Percentiles rank a stretch among this genome's conserved stretches.
phyloP scores from a whole-genome alignment of 2,329 filamentous ascomycete genomes.

The Blastomyces gilchristii region DNA sequence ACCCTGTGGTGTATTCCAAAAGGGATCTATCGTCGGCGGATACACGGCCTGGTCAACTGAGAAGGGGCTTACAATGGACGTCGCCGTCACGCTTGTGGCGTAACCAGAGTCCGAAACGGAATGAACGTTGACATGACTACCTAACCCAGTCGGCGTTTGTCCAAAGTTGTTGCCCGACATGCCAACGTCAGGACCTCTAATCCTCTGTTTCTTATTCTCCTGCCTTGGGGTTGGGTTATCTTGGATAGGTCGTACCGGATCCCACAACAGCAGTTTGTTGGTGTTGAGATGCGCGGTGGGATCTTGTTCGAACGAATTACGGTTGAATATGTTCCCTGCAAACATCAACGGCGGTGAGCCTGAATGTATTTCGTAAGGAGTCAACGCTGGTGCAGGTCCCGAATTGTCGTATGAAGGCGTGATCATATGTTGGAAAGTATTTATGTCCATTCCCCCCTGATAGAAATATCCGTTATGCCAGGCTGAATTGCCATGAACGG shows the following conservation, averaged over 20 bases:
- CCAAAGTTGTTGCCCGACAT: conserved; percentile 20
- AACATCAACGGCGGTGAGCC: background rate
- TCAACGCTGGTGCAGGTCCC: background rate
- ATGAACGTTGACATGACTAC: conserved; percentile 19
- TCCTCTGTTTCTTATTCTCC: conserved; percentile 15
- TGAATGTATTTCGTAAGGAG: background rate
- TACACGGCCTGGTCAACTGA: conserved; percentile 16
- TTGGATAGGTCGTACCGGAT: conserved; percentile 22
- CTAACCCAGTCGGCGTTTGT: conserved; percentile 25
- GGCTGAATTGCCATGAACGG: conserved; percentile 9
- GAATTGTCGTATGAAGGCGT: background rate
- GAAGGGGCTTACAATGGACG: conserved; percentile 23
- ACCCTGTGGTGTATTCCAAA: background rate
- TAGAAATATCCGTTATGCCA: conserved; percentile 25
- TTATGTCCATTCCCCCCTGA: conserved; percentile 24
- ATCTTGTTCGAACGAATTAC: background rate
- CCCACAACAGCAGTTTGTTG: conserved; percentile 26
- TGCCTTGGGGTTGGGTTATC: conserved; percentile 13
- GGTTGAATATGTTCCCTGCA: background rate
- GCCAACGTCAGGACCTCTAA: conserved; percentile 18
- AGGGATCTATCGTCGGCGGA: too few relatives aligned
- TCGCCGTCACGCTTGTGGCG: conserved; percentile 24
- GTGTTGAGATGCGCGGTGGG: background rate
- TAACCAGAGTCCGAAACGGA: conserved; percentile 30
- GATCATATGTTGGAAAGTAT: background rate